Evolutionary conservation across 2,329 filamentous ascomycete species (phyloP), one percentile per base, ranked within the genome.

Genomic region (Neonectria neomacrospora): DNA sequence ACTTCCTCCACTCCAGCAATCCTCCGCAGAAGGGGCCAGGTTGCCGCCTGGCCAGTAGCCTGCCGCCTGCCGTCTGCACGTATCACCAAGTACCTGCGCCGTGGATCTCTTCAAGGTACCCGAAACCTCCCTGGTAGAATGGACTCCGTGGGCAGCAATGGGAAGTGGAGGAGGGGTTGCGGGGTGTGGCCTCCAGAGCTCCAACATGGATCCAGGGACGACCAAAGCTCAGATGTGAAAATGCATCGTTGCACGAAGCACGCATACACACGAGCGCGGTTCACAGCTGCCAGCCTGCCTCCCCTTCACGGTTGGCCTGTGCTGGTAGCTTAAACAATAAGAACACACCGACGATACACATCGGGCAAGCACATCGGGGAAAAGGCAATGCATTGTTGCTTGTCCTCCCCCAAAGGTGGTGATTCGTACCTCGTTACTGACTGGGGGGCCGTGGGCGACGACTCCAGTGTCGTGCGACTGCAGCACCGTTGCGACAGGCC

Each of bases 401-500:
- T 20, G n/a, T 53, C 54, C 41, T 23, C 45, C 20, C n/a, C 14
- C 26, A 47, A 18, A 54, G 62, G 64, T 58, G 66, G 60, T 70
- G 58, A 69, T 71, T 67, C 64, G 64, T 72, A 52, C 66, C 54
- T 68, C 54, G 52, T 63, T 67, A 37, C 41, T 53, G 66, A 66
- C 70, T 64, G 61, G 66, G 68, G 61, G 37, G 7, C 62, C 54
- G 51, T 44, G 37, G 50, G 54, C 60, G 58, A 61, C 50, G 41
- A n/a, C n/a, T 54, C 34, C 52, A 51, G 63, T 65, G 68, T 64
- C 67, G 65, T 66, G 70, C 67, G 68, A 72, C 70, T 61, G 58
- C 68, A 70, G 59, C 63, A 54, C 69, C 67, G 70, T 71, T 71
- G 66, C 58, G 58, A 70, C 67, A 70, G 61, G 69, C 54, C 58